These are phyloP conservation scores for Ogataea methanolica DNA, from an alignment of 805 yeast genomes.

Conservation along the genomic window DNA sequence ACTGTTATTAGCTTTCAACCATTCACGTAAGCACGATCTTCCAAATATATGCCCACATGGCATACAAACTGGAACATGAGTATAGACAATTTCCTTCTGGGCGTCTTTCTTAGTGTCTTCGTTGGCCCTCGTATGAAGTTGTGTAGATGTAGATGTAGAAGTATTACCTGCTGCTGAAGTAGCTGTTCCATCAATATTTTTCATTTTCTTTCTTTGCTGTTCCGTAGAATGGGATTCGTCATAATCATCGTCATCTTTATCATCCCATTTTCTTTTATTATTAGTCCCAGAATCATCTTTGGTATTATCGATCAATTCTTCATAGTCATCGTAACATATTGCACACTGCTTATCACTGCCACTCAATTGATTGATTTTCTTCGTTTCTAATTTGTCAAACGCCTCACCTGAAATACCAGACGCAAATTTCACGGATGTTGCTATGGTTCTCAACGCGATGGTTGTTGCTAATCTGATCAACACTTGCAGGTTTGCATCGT, in stretches of 20 bases:
- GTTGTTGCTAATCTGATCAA: slow-evolving; percentile 65
- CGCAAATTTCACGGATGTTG: slow-evolving; percentile 42
- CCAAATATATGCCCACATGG: slow-evolving; percentile 92
- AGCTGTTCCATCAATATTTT: slow-evolving; percentile 21
- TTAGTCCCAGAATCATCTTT: slow-evolving; percentile 13
- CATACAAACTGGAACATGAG: slow-evolving; percentile 65
- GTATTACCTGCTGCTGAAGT: background rate
- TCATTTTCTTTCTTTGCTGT: slow-evolving; percentile 1
- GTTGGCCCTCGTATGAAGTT: slow-evolving; percentile 3
- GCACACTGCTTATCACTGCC: slow-evolving; percentile 42
- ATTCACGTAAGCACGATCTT: slow-evolving; percentile 71
- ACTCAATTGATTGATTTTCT: slow-evolving; percentile 26
- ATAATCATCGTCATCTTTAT: slow-evolving; percentile 4
- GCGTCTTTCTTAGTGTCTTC: slow-evolving; percentile 17
- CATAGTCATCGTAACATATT: slow-evolving; percentile 58
- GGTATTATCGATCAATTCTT: slow-evolving; percentile 18
- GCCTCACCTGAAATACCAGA: slow-evolving; percentile 50
- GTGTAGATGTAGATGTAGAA: slow-evolving; percentile 9
- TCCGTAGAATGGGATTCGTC: background rate
- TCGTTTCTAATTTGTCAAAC: slow-evolving; percentile 46
- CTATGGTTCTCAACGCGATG: slow-evolving; percentile 61
- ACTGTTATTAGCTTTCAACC: slow-evolving; percentile 70
- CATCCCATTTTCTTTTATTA: slow-evolving; percentile 7
- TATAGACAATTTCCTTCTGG: slow-evolving; percentile 24
- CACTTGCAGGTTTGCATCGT: slow-evolving; percentile 56